Base-by-base conservation (phyloP, 176 grass and related monocot species). In the Avena sativa region DNA sequence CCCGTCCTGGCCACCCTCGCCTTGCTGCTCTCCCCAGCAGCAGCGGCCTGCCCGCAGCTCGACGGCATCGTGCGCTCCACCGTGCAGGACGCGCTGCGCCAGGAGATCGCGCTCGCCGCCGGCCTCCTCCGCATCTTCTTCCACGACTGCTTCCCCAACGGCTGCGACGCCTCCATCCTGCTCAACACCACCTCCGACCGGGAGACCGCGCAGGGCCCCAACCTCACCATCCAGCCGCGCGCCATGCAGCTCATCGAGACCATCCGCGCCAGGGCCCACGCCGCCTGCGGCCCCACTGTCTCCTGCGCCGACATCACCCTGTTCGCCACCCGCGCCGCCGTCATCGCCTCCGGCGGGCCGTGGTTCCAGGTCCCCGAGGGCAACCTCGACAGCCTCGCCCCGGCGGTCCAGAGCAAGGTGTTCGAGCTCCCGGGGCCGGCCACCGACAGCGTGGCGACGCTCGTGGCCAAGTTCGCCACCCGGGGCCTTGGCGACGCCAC, bases 131-230 rank as follows among this genome's bases (percentile, higher is more conserved):
- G 72, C 47, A 51, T 75, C 47, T 75, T 30, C 47, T 75, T 75
- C 72, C 47, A 75, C 47, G 72, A 75, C 72, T 75, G 72, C 72
- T 75, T 75, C 72, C 72, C 72, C 46, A 49, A 52, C 46, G 72
- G 88, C 0, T 93, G 91, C 68, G 91, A 93, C 79, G 91, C 85
- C 7, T 93, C 91, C 25, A 62, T 90, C 12, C 65, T 90, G 3
- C 88, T 93, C 5, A 78, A 73, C 15, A 28, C 25, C 28, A 59
- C 15, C 21, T 4, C 23, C 26, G n/a, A 1, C 65, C 68, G 56
- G 0, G 88, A 93, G 88, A 88, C 80, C 2, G 1, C 2, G 5
- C 53, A 65, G 0, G 5, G 21, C 4, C 91, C 85, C 43, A 93
- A 93, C 85, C 76, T 49, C 2, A 87, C 56, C 2, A 47, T 93